Conservation (phyloP, 768 basidiomycete genomes). For the Tephrocybe sp. region DNA sequence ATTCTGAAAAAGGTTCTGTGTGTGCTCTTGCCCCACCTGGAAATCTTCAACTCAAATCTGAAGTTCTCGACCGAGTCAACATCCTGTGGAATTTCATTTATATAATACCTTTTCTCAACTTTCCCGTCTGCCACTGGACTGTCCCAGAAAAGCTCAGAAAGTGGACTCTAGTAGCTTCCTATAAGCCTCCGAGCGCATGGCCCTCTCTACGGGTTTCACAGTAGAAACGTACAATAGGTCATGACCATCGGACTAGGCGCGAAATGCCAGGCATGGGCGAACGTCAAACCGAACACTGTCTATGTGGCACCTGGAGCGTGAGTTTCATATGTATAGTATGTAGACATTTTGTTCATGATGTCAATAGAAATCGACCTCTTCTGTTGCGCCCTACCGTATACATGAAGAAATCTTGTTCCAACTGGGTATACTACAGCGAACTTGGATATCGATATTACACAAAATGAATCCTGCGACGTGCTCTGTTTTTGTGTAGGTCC, state of each 20-base stretch:
- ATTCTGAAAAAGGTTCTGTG: too few relatives aligned
- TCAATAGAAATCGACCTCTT: slow-evolving; percentile 56
- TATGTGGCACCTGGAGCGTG: slow-evolving; percentile 76
- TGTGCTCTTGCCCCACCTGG: too few relatives aligned
- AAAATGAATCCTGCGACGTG: slow-evolving; percentile 43
- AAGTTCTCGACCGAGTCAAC: too few relatives aligned
- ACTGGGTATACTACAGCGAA: slow-evolving; percentile 43
- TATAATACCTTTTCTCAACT: too few relatives aligned
- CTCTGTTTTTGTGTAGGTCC: too few relatives aligned
- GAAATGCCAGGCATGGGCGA: slow-evolving; percentile 56
- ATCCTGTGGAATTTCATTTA: too few relatives aligned
- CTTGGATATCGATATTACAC: slow-evolving; percentile 64
- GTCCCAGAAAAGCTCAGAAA: too few relatives aligned
- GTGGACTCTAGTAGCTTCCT: slow-evolving; percentile 62
- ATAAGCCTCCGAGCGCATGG: slow-evolving; percentile 70
- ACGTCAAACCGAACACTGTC: slow-evolving; percentile 57
- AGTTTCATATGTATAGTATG: slow-evolving; percentile 20
- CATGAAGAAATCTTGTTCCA: slow-evolving; percentile 58
- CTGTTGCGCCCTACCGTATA: slow-evolving; percentile 46
- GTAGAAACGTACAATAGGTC: slow-evolving; percentile 71
- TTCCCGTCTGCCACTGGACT: too few relatives aligned
- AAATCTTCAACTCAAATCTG: too few relatives aligned
- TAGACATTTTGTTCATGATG: not conserved
- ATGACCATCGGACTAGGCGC: slow-evolving; percentile 88
- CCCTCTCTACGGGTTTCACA: slow-evolving; percentile 50